Evolutionary conservation across 257 asterid genomes (phyloP), one percentile per base, ranked within the genome.

Genomic region (Jacaranda copaia): DNA sequence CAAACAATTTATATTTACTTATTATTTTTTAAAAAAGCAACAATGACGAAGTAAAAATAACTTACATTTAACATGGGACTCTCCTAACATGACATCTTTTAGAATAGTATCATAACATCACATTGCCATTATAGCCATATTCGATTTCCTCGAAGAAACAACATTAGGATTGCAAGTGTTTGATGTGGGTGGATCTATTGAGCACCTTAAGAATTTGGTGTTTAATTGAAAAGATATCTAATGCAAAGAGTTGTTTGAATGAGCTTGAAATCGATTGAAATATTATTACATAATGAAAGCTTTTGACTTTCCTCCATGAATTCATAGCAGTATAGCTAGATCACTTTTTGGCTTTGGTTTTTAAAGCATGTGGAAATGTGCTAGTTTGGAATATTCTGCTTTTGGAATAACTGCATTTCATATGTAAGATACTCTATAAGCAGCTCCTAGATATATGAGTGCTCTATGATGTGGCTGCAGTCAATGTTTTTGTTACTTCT

Each of bases 111-210:
- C 20, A 19, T 18, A 61, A 1, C 51, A 70, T 74, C 78, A 80
- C 84, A 78, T 80, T 1, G 74, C 70, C 35, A 66, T 10, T 74
- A 8, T 42, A 51, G 63, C 14, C 58, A 8, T 72, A 80, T 75
- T 82, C 70, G 81, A 52, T 80, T 76, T 78, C 80, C 75, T 75
- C 85, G 80, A 57, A 38, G 58, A 20, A 56, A 57, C 62, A 82
- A 63, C 42, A 5, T 57, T 48, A 16, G 63, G 70, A 59, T 36
- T 59, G 12, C 56, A 18, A 16, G 46, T 25, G 60, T 68, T 45
- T 66, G 65, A n/a, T 72, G 69, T 70, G 60, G 13, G 61, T 55
- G 60, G 36, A 64, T 53, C 49, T 5, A 66, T 45, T 66, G 38
- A 14, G 59, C 25, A 68, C 52, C 35, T 74, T 61, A 16, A 20